Base-by-base conservation (phyloP, 345 rosid species). In the Dovyalis caffra region DNA sequence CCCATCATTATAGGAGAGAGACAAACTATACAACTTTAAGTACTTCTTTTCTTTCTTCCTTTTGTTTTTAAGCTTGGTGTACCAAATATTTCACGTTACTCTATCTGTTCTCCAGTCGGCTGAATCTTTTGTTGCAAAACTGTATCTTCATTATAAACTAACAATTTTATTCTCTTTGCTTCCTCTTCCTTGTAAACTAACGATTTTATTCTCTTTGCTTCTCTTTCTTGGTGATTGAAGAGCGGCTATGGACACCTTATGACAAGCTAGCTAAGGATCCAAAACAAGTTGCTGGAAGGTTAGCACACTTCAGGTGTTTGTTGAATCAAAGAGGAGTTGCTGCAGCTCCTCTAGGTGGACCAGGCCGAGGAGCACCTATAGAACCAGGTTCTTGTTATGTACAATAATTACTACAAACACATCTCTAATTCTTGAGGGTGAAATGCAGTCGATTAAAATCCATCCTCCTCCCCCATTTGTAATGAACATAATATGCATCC, bases 271-370 rank as follows among this genome's bases (percentile, higher is more conserved):
- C 92, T 26, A 80, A 78, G 71, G 65, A 82, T 74, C 80, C 90
- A 0, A n/a, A 53, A 49, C 68, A 80, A 69, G 93, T 87, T 63
- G 61, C 71, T 1, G 60, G 64, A 63, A 88, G 97, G 79, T 81
- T 89, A 74, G 82, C 91, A 74, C 82, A 87, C 69, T 91, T 91
- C 80, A 85, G 96, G 80, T 91, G 96, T 68, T 78, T 91, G 75
- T 68, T 91, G 74, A 87, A 89, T 86, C 82, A 84, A 83, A 82
- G 96, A 81, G 93, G 93, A 75, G 79, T 91, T 35, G 89, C 90
- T 18, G 95, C 95, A 56, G 88, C 88, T 68, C 91, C 93, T 6
- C 32, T 88, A 62, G 72, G 60, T 32, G 90, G 84, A 70, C 81
- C n/a, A 0, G 92, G 92, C 26, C 83, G 90, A 64, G 79, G 25